Base-by-base conservation (phyloP, 768 basidiomycete genomes). In the Mycena galericulata region DNA sequence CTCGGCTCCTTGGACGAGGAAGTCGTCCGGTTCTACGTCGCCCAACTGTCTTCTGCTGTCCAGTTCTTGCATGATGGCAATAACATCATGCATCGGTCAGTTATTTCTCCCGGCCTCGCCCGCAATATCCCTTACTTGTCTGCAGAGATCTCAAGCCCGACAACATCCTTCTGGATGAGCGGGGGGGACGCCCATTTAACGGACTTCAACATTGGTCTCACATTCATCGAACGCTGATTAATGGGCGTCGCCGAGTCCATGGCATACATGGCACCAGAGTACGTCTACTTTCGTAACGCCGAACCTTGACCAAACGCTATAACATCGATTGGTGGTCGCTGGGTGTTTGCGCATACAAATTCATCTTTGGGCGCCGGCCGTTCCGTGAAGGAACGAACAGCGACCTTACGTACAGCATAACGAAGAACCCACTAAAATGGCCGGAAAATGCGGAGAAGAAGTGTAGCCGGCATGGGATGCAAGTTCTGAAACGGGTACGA, bases 151-250 rank as follows among this genome's bases (percentile, higher is more conserved):
- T 99, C 74, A 99, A 99, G 79, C 97, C 97, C 3, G 97, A 98
- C 80, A 98, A 99, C 78, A 96, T 99, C 71, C 89, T 99, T 20
- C 89, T 99, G 20, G 97, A 99, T 78, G 97, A 98, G 75, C 86
- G 88, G 55, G 97, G n/a, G 97, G 2, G 96, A 99, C 74, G 97
- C 97, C 9, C 97, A 99, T 79, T 84, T 99, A 69, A 99, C 93
- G 0, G 97, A 99, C 78, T 98, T 99, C 81, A 99, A 99, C 78
- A 99, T 99, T 65, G 97, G 97, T 18, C 96, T 99, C 9, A 97
- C 99, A 79, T 99, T 94, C 76, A 90, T 92, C 6, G 96, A 98
- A 64, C 87, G 94, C 62, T 88, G 92, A 65, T 81, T 96, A 36
- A 96, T 93, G 15, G 96, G 96, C 26, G 93, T 99, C 0, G 97